Percentiles rank a stretch among this genome's conserved stretches.
phyloP scores from a whole-genome alignment of 129 eudicot genomes.

The carrot (Daucus carota) region DH1_v3.0 NC_030388.2:18799501-18800000 shows the following conservation, averaged over 20 bases:
- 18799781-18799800: neutral
- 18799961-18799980: neutral
- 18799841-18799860: neutral
- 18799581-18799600: neutral
- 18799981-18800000: too few species aligned
- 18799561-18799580: neutral
- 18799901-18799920: too few species aligned
- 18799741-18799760: neutral
- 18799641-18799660: neutral
- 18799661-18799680: neutral
- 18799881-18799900: neutral
- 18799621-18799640: neutral
- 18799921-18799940: neutral
- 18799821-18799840: too few species aligned
- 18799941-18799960: neutral
- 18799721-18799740: neutral
- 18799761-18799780: neutral
- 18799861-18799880: neutral
- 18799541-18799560: neutral
- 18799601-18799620: neutral
- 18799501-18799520: too few species aligned
- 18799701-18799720: neutral
- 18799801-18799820: too few species aligned
- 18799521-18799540: neutral
- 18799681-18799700: neutral